Percentiles rank a stretch among this genome's conserved stretches.
These are phyloP conservation scores for Cytospora chrysosperma DNA, from an alignment of 2,329 filamentous ascomycete genomes.

Conservation along the genomic window DNA sequence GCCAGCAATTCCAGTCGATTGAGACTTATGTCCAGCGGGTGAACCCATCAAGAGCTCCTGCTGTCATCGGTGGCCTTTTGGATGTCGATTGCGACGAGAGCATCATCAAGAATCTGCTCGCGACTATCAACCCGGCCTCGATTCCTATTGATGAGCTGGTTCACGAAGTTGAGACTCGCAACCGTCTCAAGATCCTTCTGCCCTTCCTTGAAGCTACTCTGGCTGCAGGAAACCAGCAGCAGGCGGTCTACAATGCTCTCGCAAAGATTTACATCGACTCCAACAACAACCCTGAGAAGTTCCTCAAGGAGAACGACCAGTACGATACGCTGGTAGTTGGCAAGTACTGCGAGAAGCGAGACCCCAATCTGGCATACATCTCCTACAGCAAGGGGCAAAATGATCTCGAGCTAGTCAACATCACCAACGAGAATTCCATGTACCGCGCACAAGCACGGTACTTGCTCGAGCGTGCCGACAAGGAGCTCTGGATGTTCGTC, in stretches of 20 bases:
- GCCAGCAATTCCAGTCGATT: slow-evolving; percentile 98
- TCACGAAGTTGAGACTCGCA: slow-evolving; percentile 89
- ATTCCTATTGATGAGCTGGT: slow-evolving; percentile 96
- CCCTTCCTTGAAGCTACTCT: slow-evolving; percentile 95
- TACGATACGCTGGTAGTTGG: slow-evolving; percentile 91
- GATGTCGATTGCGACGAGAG: slow-evolving; percentile 97
- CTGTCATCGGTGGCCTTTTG: slow-evolving; percentile 87
- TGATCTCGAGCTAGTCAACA: slow-evolving; percentile 92
- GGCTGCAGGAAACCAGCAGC: slow-evolving; percentile 87
- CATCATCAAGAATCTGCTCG: slow-evolving; percentile 90
- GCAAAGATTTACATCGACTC: slow-evolving; percentile 99
- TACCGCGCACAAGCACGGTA: slow-evolving; percentile 97
- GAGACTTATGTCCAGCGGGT: slow-evolving; percentile 97
- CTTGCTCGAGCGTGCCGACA: slow-evolving; percentile 83
- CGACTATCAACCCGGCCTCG: slow-evolving; percentile 77
- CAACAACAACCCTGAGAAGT: slow-evolving; percentile 97
- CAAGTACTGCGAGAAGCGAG: slow-evolving; percentile 98
- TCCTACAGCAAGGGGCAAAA: slow-evolving; percentile 97
- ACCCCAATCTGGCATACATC: slow-evolving; percentile 93
- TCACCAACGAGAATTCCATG: slow-evolving; percentile 99
- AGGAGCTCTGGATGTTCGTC: slow-evolving; percentile 92
- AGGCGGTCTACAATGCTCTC: slow-evolving; percentile 93
- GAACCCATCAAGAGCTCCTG: slow-evolving; percentile 86
- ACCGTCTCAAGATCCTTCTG: slow-evolving; percentile 89
- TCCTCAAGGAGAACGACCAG: slow-evolving; percentile 94